Evolutionary conservation across 352 stramenopile species (phyloP), one percentile per base, ranked within the genome.

Genomic region (Phytophthora ohioensis): DNA sequence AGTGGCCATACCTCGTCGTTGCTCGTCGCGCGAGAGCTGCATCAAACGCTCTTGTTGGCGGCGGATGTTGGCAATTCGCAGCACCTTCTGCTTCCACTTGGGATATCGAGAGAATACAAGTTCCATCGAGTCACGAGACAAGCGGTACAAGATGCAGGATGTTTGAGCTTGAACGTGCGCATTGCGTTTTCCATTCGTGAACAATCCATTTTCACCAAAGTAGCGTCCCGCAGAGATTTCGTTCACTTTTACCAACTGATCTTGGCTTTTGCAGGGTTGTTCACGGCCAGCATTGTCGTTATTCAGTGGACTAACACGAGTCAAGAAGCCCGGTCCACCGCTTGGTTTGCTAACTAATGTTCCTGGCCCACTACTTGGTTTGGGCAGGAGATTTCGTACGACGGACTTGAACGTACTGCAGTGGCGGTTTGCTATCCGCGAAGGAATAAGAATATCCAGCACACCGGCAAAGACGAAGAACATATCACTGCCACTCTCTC

Each of bases 381-480:
- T 60, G 7, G 15, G 35, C 13, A 62, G 42, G 5, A 70, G 36
- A 30, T 65, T 70, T 13, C 38, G 45, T 6, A 70, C 56, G 3
- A 59, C 31, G 3, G 64, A 71, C 21, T 71, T 65, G 12, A 71
- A 66, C 34, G 55, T 57, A 38, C 38, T 57, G 46, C 38, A 43
- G 46, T 71, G 27, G 3, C 64, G 64, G 38, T 66, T 71, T n/a
- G 57, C 56, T 41, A 60, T 42, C 5, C 47, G 31, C 3, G 48
- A 38, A 1, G 64, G 77, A 4, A 89, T 10, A 11, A 91, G 52
- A 0, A 79, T 75, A 13, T 83, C 73, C 3, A 92, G 48, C 1
- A 83, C 54, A 1, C 86, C 84, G 1, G 82, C 82, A 42, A 91
- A 92, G 5, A 93, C 77, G 51, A 93, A 92, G 56, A 78, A 91